Evolutionary conservation across 768 basidiomycete species (phyloP), one percentile per base, ranked within the genome.

Genomic region (Asterophora parasitica): DNA sequence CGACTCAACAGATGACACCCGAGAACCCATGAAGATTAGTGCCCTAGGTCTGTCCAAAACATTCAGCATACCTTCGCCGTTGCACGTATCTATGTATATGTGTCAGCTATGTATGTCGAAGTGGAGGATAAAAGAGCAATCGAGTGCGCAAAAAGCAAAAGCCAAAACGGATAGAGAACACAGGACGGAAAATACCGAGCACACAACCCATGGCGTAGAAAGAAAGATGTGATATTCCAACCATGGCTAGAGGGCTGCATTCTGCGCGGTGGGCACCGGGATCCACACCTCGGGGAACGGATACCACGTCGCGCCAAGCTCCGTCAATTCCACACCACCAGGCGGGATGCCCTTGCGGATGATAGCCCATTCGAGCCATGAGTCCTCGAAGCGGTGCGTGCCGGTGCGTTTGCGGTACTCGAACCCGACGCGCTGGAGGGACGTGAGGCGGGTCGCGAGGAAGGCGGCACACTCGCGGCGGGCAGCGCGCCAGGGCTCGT

Each of bases 221-320:
- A 23, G 6, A 23, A n/a, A n/a, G n/a, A n/a, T n/a, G 23, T 23
- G 23, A 23, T 23, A 23, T 6, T 23, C 23, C 23, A 23, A 23
- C 23, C 23, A 6, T 6, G 23, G 23, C 23, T 23, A 37, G 33
- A 20, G 30, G 15, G 26, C 23, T 6, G 23, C 35, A 31, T 17
- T 41, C 32, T n/a, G 32, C 2, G 32, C 30, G 1, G 31, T 31
- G n/a, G 40, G 19, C 0, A 60, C 59, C 2, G 58, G 58, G 11
- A 42, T 19, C 70, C 70, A 74, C 23, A 73, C 65, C 52, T 72
- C 70, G 10, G 72, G 72, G 53, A 72, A 72, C 5, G 62, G 66
- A 38, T 73, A 73, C 71, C 71, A 74, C 20, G 62, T 63, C 39
- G 61, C 55, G 1, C 50, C 56, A 17, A 66, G 43, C 51, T 72